Conservation (phyloP, 345 rosid species). For the Aquilaria yunnanensis region DNA sequence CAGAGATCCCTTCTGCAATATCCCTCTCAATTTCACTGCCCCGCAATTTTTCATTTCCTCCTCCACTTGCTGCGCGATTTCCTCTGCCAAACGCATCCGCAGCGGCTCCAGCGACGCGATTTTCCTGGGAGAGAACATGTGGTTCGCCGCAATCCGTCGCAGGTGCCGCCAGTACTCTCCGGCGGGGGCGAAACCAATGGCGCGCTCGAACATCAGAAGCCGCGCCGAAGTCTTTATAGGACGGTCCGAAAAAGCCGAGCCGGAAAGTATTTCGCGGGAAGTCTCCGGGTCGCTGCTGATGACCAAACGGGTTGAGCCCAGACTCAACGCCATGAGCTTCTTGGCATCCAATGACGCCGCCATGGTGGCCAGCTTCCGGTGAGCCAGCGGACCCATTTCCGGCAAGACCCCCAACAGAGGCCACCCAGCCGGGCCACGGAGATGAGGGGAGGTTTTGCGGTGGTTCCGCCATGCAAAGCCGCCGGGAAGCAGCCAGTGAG, state of each 20-base stretch:
- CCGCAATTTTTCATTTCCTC: constrained; percentile 25
- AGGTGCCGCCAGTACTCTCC: constrained; percentile 55
- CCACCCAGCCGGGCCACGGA: constrained; percentile 51
- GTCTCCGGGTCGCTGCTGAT: constrained; percentile 58
- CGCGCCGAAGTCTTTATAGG: constrained; percentile 58
- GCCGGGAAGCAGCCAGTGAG: constrained; percentile 47
- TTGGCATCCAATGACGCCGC: constrained; percentile 38
- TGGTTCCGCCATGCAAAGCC: constrained; percentile 66
- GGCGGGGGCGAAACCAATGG: constrained; percentile 62
- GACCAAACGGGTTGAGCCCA: constrained; percentile 42
- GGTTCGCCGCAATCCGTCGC: constrained; percentile 37
- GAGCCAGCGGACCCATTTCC: constrained; percentile 51
- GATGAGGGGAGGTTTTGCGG: constrained; percentile 15
- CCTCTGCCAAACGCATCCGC: constrained; percentile 27
- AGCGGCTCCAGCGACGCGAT: constrained; percentile 28
- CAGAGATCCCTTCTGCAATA: constrained; percentile 40
- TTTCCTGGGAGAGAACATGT: constrained; percentile 54
- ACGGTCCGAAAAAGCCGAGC: constrained; percentile 47
- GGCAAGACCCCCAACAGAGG: constrained; percentile 46
- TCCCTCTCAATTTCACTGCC: constrained; percentile 27
- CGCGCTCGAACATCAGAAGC: constrained; percentile 56
- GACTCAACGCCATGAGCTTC: constrained; percentile 52
- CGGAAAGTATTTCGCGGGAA: constrained; percentile 49
- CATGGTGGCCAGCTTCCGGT: constrained; percentile 44
- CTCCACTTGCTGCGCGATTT: constrained; percentile 26